Conservation (phyloP, 2,329 filamentous ascomycete genomes). For the Neurospora sp. region DNA sequence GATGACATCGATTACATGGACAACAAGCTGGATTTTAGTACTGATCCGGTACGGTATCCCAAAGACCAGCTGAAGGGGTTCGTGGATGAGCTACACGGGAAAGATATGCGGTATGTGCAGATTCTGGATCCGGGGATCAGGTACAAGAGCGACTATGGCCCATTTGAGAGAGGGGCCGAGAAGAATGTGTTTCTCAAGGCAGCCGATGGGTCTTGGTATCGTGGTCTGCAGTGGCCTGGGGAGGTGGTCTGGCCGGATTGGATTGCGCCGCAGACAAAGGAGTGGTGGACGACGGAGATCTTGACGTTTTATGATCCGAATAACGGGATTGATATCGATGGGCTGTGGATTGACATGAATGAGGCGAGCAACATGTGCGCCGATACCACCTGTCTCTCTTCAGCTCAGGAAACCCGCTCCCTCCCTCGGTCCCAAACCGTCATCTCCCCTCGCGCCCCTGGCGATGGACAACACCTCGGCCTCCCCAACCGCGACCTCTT, state of each 20-base stretch:
- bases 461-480: slow-evolving; percentile 36
- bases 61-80: slow-evolving; percentile 52
- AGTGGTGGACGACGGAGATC: slow-evolving; percentile 63
- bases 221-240: slow-evolving; percentile 68
- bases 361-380: slow-evolving; percentile 30
- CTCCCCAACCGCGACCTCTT: slow-evolving; percentile 53
- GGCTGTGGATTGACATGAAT: slow-evolving; percentile 66
- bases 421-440: not conserved
- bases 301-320: slow-evolving; percentile 49
- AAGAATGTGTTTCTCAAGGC: slow-evolving; percentile 34
- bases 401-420: not conserved
- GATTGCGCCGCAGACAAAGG: slow-evolving; percentile 53
- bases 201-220: slow-evolving; percentile 44
- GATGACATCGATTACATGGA: slow-evolving; percentile 55
- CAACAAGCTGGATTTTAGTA: slow-evolving; percentile 45
- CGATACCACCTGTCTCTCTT: slow-evolving; percentile 45
- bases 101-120: slow-evolving; percentile 59
- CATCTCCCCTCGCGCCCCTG: slow-evolving; percentile 42
- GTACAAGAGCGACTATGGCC: slow-evolving; percentile 30
- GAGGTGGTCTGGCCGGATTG: slow-evolving; percentile 65
- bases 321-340: slow-evolving; percentile 62
- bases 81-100: slow-evolving; percentile 53
- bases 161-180: slow-evolving; percentile 29
- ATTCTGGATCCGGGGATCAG: slow-evolving; percentile 64
- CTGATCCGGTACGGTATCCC: slow-evolving; percentile 53